Conservation (phyloP, 2,329 filamentous ascomycete species). For the Malbranchea zuffiana region DNA sequence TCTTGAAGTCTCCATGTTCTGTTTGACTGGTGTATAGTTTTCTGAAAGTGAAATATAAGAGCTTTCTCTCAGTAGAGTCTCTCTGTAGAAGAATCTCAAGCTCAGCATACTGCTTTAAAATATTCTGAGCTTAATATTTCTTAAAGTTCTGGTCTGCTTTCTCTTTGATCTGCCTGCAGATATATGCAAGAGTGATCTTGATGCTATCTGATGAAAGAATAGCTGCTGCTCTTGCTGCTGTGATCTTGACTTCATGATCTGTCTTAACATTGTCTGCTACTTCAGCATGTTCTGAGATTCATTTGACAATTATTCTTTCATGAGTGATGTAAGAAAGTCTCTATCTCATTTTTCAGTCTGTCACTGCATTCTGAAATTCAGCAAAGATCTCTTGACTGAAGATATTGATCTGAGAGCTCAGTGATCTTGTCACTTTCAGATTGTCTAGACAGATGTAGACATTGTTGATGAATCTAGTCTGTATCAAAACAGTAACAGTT, state of each 20-base stretch:
- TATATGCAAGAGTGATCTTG: background rate
- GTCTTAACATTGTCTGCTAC: constrained; percentile 1
- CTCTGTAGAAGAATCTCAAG: too few relatives aligned
- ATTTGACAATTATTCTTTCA: background rate
- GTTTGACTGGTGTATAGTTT: too few relatives aligned
- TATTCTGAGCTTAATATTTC: too few relatives aligned
- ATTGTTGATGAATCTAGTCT: background rate
- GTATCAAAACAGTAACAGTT: background rate
- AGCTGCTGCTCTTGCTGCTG: background rate
- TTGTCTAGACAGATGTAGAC: constrained; percentile 3
- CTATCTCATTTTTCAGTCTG: background rate
- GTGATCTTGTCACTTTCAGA: background rate
- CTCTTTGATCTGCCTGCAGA: too few relatives aligned
- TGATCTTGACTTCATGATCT: background rate
- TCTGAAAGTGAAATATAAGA: too few relatives aligned
- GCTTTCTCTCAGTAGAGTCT: too few relatives aligned
- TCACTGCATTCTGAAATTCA: background rate
- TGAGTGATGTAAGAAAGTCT: background rate
- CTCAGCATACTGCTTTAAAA: too few relatives aligned
- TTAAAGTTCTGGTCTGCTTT: too few relatives aligned
- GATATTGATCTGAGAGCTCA: background rate
- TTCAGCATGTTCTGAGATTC: background rate
- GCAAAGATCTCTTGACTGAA: constrained; percentile 1
- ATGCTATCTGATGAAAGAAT: background rate
- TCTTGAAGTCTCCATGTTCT: too few relatives aligned